Conservation (phyloP, 192 early-diverging fungal species). For the Podila horticola region DNA sequence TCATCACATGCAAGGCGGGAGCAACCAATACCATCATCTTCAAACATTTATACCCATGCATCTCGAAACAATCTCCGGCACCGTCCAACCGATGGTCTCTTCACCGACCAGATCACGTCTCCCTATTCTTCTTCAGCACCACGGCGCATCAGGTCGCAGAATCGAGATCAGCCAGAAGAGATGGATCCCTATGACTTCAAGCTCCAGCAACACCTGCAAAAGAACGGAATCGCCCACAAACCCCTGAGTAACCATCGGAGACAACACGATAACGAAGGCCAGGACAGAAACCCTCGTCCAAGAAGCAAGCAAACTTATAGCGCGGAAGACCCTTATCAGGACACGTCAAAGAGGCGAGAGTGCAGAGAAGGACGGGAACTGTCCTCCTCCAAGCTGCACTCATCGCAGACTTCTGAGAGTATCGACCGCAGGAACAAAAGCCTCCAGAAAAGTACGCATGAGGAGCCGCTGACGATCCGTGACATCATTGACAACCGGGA, state of each 20-base stretch:
- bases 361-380: neutral
- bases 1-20: too few relatives aligned
- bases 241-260: neutral
- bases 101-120: too few relatives aligned
- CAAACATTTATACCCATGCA: too few relatives aligned
- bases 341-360: neutral
- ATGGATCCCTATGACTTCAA: neutral
- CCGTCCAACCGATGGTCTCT: too few relatives aligned
- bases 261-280: neutral
- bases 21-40: too few relatives aligned
- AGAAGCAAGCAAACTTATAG: too few relatives aligned
- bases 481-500: constrained; percentile 33
- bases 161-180: neutral
- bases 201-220: neutral
- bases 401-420: neutral
- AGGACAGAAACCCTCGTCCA: neutral
- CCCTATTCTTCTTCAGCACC: neutral
- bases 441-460: neutral
- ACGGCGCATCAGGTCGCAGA: neutral
- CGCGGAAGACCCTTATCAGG: neutral
- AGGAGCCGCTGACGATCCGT: constrained; percentile 23
- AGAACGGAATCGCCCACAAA: neutral
- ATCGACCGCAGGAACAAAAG: neutral
- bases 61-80: too few relatives aligned
- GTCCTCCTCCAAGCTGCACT: neutral